These are phyloP conservation scores for Bifiguratus adelaidae DNA, from an alignment of 192 early-diverging fungal species.

Conservation along the genomic window DNA sequence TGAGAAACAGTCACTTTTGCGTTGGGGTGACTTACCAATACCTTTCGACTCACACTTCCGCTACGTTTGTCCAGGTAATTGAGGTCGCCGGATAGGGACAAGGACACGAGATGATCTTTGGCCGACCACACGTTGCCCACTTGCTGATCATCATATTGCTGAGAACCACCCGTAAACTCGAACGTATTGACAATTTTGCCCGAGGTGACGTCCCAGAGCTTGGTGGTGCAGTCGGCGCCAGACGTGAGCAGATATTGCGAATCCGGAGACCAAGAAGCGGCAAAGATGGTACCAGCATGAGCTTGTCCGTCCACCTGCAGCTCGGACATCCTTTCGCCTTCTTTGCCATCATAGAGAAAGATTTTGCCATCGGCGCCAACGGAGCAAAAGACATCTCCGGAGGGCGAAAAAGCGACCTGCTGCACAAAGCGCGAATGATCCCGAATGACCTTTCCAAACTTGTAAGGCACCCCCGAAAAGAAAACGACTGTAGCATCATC, in stretches of 20 bases:
- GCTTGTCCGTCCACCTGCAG: constrained; percentile 28
- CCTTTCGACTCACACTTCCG: constrained; percentile 33
- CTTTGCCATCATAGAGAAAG: constrained; percentile 89
- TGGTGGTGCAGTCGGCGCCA: constrained; percentile 77
- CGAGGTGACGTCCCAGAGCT: constrained; percentile 81
- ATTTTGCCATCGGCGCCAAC: constrained; percentile 82
- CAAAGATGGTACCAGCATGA: constrained; percentile 78
- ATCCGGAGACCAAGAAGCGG: constrained; percentile 84
- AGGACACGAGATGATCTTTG: constrained; percentile 54
- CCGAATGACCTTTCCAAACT: constrained; percentile 53
- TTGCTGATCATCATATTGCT: constrained; percentile 68
- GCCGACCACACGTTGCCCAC: constrained; percentile 89
- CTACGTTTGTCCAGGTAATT: constrained; percentile 66
- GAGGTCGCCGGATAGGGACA: constrained; percentile 79
- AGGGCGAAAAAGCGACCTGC: constrained; percentile 74
- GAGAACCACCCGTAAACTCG: constrained; percentile 19
- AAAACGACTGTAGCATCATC: constrained; percentile 89
- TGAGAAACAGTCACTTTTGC: background rate
- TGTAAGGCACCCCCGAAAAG: constrained; percentile 89
- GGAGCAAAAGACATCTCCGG: constrained; percentile 72
- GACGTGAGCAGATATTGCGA: constrained; percentile 63
- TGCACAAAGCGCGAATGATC: constrained; percentile 91
- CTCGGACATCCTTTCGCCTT: constrained; percentile 62
- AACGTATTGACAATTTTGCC: constrained; percentile 60
- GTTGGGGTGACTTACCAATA: constrained; percentile 28